phyloP scores from a whole-genome alignment of 164 flowering plant species.

The Dillenia suffruticosa region DNA sequence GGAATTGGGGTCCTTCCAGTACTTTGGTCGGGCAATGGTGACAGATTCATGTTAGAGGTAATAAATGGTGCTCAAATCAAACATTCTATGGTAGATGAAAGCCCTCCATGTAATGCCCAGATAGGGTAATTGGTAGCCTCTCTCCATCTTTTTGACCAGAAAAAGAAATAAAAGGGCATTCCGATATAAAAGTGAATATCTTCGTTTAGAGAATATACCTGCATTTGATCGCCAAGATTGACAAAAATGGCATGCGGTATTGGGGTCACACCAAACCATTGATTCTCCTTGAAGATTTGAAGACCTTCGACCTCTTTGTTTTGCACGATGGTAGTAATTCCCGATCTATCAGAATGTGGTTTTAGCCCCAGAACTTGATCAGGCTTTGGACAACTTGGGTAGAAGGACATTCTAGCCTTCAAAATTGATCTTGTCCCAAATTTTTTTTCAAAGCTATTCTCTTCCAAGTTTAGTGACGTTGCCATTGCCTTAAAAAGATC shows the following conservation, averaged over 20 bases:
- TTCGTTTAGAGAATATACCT: conserved; percentile 16
- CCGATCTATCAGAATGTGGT: conserved; percentile 30
- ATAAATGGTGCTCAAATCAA: no score
- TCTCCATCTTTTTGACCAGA: no score
- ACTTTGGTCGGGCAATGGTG: no score
- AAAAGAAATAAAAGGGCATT: no score
- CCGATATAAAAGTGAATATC: no score
- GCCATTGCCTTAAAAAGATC: conserved; percentile 26
- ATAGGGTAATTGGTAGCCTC: no score
- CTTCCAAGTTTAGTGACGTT: conserved; percentile 25
- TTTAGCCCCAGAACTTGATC: conserved; percentile 31
- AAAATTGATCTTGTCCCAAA: conserved; percentile 13
- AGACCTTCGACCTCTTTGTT: conserved; percentile 33
- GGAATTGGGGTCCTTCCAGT: no score
- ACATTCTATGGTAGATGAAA: no score
- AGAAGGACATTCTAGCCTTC: conserved; percentile 20
- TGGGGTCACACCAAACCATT: conserved; percentile 22
- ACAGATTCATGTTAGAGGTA: no score
- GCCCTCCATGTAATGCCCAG: no score
- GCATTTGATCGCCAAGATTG: conserved; percentile 25
- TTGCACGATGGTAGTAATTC: conserved; percentile 22
- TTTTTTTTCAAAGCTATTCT: conserved; percentile 17
- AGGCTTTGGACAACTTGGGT: conserved; percentile 28
- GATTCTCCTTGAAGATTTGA: conserved; percentile 24
- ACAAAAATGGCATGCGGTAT: conserved; percentile 21